phyloP scores from a whole-genome alignment of 2,329 filamentous ascomycete species.

The Gyromitra esculenta region DNA sequence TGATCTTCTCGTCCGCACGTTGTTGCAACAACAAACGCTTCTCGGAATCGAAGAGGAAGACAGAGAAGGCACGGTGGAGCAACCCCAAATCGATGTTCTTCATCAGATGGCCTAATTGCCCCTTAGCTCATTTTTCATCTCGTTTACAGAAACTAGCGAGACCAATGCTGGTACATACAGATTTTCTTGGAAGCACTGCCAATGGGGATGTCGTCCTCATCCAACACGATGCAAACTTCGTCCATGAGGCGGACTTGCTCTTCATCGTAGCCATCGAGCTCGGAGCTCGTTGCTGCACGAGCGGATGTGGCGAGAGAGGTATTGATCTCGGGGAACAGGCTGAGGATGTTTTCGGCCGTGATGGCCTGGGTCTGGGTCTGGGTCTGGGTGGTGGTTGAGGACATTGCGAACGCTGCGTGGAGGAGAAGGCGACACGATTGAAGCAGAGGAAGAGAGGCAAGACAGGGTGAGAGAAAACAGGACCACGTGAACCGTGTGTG shows the following conservation, averaged over 20 bases:
- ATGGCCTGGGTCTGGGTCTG: conserved; percentile 70
- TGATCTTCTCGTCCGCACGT: conserved; percentile 95
- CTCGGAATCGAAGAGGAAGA: conserved; percentile 95
- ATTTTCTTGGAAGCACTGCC: conserved; percentile 95
- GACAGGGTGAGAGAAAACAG: conserved; percentile 18
- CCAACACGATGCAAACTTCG: conserved; percentile 97
- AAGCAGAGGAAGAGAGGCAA: conserved; percentile 9
- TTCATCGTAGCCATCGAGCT: conserved; percentile 90
- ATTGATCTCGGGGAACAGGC: conserved; percentile 83
- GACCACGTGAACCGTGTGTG: conserved; percentile 12
- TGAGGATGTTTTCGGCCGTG: conserved; percentile 85
- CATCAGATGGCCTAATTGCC: conserved; percentile 85
- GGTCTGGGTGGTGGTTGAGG: conserved; percentile 20
- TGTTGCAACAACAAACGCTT: conserved; percentile 91
- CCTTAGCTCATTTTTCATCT: conserved; percentile 54
- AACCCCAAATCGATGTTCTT: conserved; percentile 97
- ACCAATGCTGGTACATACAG: conserved; percentile 29
- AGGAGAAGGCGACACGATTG: background rate
- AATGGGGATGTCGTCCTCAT: conserved; percentile 90
- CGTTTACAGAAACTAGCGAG: background rate
- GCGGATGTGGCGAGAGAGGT: conserved; percentile 68
- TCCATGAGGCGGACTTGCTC: conserved; percentile 99
- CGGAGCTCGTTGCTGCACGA: conserved; percentile 68
- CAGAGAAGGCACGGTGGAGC: conserved; percentile 95
- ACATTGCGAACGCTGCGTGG: conserved; percentile 5